Percentiles rank a stretch among this genome's conserved stretches.
Conservation (phyloP, 495 filamentous ascomycete genomes). For the Neurospora sp. region DNA sequence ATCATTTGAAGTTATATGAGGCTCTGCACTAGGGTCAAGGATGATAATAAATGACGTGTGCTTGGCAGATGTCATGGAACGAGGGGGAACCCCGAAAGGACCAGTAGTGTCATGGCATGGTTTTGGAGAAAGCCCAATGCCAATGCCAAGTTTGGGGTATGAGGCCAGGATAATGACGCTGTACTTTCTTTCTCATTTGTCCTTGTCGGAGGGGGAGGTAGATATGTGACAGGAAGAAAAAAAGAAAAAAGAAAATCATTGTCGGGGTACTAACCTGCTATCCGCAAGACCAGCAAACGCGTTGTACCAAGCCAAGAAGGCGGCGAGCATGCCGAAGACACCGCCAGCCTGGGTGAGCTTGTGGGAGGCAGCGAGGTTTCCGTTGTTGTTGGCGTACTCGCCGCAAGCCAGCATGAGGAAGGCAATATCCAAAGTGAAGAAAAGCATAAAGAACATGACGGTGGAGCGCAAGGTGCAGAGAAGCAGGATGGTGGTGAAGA, state of each 20-base stretch:
- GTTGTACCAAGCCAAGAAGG: conserved; percentile 95
- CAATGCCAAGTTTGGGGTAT: background rate
- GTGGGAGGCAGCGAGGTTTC: conserved; percentile 7
- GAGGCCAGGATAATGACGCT: background rate
- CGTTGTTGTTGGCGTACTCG: conserved; percentile 45
- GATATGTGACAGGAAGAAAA: background rate
- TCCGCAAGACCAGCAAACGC: conserved; percentile 92
- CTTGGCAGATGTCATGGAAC: conserved; percentile 14
- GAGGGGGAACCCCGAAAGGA: background rate
- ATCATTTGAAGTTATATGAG: conserved; percentile 3
- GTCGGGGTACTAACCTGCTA: conserved; percentile 49
- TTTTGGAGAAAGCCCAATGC: background rate
- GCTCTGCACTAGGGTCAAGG: conserved; percentile 7
- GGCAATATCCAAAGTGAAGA: conserved; percentile 86
- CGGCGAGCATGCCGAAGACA: conserved; percentile 76
- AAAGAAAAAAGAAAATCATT: conserved; percentile 6
- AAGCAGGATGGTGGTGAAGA: conserved; percentile 86
- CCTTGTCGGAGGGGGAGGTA: background rate
- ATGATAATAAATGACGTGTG: conserved; percentile 10
- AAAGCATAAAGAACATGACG: conserved; percentile 90
- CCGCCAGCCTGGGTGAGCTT: conserved; percentile 69
- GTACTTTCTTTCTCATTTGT: background rate
- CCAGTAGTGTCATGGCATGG: background rate
- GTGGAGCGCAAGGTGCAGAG: conserved; percentile 88
- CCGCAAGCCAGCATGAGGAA: conserved; percentile 80